phyloP scores from a whole-genome alignment of 2,329 filamentous ascomycete genomes.

The Fusarium palustre region DNA sequence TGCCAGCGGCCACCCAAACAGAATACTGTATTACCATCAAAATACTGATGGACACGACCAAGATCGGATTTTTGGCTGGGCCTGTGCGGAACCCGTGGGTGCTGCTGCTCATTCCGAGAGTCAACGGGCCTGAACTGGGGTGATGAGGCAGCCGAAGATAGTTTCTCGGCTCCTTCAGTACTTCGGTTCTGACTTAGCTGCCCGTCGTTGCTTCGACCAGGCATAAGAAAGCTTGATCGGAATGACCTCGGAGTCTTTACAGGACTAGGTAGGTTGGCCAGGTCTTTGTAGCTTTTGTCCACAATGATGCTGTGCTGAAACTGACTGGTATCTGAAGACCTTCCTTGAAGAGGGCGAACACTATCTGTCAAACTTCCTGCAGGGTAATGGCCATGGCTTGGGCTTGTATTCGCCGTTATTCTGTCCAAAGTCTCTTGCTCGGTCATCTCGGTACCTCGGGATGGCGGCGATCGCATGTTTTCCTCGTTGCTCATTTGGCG shows the following conservation, averaged over 20 bases:
- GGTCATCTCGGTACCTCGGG: conserved; percentile 83
- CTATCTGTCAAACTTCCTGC: conserved; percentile 79
- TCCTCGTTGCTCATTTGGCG: conserved; percentile 54
- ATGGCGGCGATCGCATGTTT: conserved; percentile 72
- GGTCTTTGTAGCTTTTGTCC: conserved; percentile 67
- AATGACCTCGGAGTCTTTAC: conserved; percentile 81
- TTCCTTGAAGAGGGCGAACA: conserved; percentile 77
- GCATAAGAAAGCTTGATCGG: conserved; percentile 77
- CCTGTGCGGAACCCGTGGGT: conserved; percentile 39
- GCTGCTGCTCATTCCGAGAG: conserved; percentile 39
- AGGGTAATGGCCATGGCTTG: conserved; percentile 69
- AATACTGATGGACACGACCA: conserved; percentile 88
- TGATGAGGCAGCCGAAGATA: conserved; percentile 84
- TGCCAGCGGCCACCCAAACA: conserved; percentile 87
- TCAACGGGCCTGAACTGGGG: conserved; percentile 70
- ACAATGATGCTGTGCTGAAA: conserved; percentile 68
- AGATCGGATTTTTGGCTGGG: conserved; percentile 49
- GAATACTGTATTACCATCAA: conserved; percentile 92
- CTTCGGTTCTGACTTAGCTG: conserved; percentile 65
- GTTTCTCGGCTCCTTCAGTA: conserved; percentile 78
- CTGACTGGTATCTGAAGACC: conserved; percentile 41
- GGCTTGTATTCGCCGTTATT: conserved; percentile 79
- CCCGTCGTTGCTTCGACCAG: conserved; percentile 64
- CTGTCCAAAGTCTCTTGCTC: conserved; percentile 78
- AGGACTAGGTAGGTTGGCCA: conserved; percentile 66